Base-by-base conservation (phyloP, 2,329 filamentous ascomycete genomes). In the Ascochyta fabae region DNA sequence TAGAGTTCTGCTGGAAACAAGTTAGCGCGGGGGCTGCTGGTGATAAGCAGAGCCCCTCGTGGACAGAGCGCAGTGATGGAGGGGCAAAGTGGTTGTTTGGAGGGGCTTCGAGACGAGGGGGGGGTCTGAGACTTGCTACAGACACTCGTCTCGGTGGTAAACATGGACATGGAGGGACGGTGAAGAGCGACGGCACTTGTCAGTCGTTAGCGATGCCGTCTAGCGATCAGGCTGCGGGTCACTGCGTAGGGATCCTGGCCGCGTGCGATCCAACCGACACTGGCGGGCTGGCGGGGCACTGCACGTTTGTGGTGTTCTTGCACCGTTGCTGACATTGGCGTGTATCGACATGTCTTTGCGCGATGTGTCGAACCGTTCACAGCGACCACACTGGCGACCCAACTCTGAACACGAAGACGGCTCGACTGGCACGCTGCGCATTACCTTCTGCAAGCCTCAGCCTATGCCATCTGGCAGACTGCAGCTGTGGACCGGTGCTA, bases 21-120 rank as follows among this genome's bases (percentile, higher is more conserved):
- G 52, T 65, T 75, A 75, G 73, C 68, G 73, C 67, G 71, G 70
- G 69, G 71, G 65, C 40, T 57, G 52, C 59, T 54, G 55, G 38
- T 48, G 54, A 71, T 65, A 66, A 64, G 58, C 42, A 64, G 64
- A 42, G 60, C 64, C 64, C 65, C 61, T 60, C 56, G 39, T 53
- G 48, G 50, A 36, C 48, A 48, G 27, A 52, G 48, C 44, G 44
- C 40, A 49, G 26, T 39, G 53, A 56, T 50, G 38, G 59, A 58
- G 50, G 58, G 59, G 58, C 50, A 52, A 27, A 41, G 9, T 46
- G 51, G 52, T 29, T 33, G 41, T 43, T 44, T 51, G 47, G 55
- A 41, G 43, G 50, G 54, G 54, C 24, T 39, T 22, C 12, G 47
- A 43, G 34, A 36, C 36, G 36, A 51, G 47, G 47, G 47, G 47